phyloP scores from a whole-genome alignment of 371 early-diverging fungal genomes.

The Massospora cicadina region DNA sequence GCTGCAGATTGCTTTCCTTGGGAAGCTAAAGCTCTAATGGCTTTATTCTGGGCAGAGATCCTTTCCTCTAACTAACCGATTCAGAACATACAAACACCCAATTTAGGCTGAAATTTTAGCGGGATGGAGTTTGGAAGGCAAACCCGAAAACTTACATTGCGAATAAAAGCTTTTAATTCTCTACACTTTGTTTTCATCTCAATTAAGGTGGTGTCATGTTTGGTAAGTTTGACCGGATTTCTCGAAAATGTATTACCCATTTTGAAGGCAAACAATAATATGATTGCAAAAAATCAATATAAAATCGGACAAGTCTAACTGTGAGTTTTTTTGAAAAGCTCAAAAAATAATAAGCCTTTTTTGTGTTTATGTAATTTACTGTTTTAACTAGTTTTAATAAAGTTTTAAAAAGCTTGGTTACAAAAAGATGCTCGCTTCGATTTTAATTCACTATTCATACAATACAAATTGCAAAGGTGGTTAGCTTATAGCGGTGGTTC shows the following conservation, averaged over 20 bases:
- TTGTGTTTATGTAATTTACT: no score
- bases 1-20: neutral
- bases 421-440: no score
- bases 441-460: no score
- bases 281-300: no score
- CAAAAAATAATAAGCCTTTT: no score
- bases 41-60: neutral
- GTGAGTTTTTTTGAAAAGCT: no score
- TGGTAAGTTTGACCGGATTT: neutral
- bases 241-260: neutral
- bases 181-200: constrained; percentile 7
- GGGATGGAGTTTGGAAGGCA: neutral
- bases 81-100: neutral
- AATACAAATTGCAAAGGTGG: no score
- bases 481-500: no score
- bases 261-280: no score
- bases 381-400: no score
- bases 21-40: neutral
- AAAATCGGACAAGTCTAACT: no score
- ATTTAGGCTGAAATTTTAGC: neutral
- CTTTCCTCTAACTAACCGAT: neutral
- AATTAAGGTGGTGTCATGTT: constrained; percentile 7
- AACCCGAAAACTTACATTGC: neutral
- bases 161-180: neutral
- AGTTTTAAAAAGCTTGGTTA: no score